Conservation (phyloP, 345 rosid genomes). For the Melaleuca alternifolia region DNA sequence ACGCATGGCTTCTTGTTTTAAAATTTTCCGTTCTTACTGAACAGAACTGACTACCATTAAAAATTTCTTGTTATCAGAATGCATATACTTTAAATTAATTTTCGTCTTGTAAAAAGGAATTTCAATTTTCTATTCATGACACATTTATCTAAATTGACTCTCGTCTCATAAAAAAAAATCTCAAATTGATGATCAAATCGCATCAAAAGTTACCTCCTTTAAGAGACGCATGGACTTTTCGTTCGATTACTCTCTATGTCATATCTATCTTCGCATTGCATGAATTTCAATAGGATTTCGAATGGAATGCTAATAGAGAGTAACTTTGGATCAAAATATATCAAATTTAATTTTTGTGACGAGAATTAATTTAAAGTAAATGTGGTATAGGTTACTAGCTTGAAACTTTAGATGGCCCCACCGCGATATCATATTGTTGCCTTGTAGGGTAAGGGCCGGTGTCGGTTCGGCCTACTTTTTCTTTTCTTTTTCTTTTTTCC, state of each 20-base stretch:
- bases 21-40: neutral
- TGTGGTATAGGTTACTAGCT: neutral
- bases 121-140: neutral
- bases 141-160: neutral
- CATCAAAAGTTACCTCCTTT: neutral
- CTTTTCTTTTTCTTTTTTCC: neutral
- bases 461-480: neutral
- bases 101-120: neutral
- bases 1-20: neutral
- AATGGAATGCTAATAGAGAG: neutral
- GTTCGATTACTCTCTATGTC: neutral
- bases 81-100: neutral
- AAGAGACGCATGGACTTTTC: neutral
- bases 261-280: neutral
- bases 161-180: neutral
- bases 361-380: neutral
- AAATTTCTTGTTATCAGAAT: neutral
- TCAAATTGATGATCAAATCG: neutral
- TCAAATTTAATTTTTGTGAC: neutral
- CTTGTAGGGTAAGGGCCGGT: neutral
- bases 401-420: neutral
- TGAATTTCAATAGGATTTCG: accelerated
- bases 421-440: neutral
- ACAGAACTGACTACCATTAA: neutral
- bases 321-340: neutral